Evolutionary conservation across 805 yeast genomes (phyloP).

Genomic region (Nakazawaea pomicola): DNA sequence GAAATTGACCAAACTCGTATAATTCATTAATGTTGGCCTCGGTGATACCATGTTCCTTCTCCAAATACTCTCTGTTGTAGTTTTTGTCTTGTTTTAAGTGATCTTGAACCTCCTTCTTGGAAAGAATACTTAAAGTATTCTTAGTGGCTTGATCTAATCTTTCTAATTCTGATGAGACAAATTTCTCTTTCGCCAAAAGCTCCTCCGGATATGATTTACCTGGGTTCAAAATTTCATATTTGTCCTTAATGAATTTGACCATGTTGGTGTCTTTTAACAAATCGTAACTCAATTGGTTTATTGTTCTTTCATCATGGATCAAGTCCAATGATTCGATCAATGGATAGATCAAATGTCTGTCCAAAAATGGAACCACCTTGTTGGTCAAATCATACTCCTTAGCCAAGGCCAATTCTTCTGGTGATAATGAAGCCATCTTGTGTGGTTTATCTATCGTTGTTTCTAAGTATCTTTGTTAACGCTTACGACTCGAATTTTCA

Average conservation of each 20-base stretch:
- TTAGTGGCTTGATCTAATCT: conserved; percentile 37
- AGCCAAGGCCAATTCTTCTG: conserved; percentile 35
- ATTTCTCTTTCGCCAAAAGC: conserved; percentile 32
- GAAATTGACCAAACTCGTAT: conserved; percentile 56
- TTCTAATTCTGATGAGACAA: conserved; percentile 32
- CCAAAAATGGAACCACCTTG: conserved; percentile 52
- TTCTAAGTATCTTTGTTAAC: neutral
- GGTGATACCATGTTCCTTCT: conserved; percentile 38
- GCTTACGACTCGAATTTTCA: too few species aligned
- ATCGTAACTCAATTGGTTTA: conserved; percentile 44
- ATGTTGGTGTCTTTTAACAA: conserved; percentile 54
- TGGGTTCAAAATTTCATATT: conserved; percentile 37
- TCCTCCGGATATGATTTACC: conserved; percentile 36
- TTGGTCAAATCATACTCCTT: conserved; percentile 49
- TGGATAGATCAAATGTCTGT: conserved; percentile 55
- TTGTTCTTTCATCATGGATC: conserved; percentile 38
- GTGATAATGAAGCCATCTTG: conserved; percentile 17
- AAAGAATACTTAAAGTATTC: conserved; percentile 39
- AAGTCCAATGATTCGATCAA: conserved; percentile 42
- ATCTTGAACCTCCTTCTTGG: conserved; percentile 46
- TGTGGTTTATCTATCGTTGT: neutral
- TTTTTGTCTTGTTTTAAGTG: conserved; percentile 50
- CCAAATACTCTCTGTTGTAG: conserved; percentile 43
- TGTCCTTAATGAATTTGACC: conserved; percentile 43
- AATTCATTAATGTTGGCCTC: conserved; percentile 45